Conservation (phyloP, 2,329 filamentous ascomycete genomes). For the Fusarium albidum region DNA sequence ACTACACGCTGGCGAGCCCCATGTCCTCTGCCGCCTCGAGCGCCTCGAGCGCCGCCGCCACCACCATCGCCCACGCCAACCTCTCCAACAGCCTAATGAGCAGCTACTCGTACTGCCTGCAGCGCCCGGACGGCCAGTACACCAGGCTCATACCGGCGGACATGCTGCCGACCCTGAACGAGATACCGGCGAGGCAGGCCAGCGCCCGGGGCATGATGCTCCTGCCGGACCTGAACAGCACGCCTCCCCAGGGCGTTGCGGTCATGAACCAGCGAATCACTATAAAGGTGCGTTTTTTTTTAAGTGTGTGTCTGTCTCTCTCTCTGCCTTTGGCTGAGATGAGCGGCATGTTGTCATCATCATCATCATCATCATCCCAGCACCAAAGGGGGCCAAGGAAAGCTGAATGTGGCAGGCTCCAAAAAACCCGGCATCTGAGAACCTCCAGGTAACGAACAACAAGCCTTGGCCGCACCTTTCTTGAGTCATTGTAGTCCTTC, state of each 20-base stretch:
- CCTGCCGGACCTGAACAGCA: slow-evolving; percentile 51
- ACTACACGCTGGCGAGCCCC: slow-evolving; percentile 25
- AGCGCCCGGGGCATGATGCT: slow-evolving; percentile 55
- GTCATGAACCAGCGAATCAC: slow-evolving; percentile 48
- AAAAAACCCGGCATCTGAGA: slow-evolving; percentile 38
- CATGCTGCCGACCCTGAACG: slow-evolving; percentile 42
- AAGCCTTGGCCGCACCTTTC: background rate
- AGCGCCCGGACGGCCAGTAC: slow-evolving; percentile 25
- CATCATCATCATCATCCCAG: too few species aligned
- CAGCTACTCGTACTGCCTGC: slow-evolving; percentile 30
- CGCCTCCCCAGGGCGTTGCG: slow-evolving; percentile 48
- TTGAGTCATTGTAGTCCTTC: background rate
- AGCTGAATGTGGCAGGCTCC: slow-evolving; percentile 42
- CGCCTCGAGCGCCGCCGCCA: background rate
- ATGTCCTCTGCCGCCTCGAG: background rate
- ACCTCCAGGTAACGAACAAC: slow-evolving; percentile 47
- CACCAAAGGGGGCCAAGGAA: slow-evolving; percentile 22
- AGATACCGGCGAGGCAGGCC: slow-evolving; percentile 53
- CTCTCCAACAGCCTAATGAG: slow-evolving; percentile 31
- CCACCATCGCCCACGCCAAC: slow-evolving; percentile 17
- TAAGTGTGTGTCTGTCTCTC: too few species aligned
- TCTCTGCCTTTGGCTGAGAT: too few species aligned
- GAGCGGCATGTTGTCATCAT: too few species aligned
- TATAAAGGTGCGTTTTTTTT: slow-evolving; percentile 54
- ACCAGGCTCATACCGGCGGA: slow-evolving; percentile 32